Evolutionary conservation across 805 yeast species (phyloP).

Genomic region (Hyphopichia homilentoma): DNA sequence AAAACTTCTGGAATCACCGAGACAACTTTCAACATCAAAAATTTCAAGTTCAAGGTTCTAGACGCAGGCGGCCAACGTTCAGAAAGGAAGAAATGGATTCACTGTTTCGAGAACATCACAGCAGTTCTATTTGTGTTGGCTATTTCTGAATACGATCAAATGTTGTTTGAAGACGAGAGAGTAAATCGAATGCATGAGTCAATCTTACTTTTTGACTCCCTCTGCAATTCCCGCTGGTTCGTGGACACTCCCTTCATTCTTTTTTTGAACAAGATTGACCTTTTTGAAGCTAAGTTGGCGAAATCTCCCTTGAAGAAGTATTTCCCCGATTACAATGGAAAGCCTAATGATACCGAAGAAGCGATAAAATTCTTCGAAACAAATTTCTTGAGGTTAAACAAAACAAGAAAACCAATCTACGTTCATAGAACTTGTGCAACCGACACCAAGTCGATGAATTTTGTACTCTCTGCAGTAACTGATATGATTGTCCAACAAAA

Average conservation of each 20-base stretch:
- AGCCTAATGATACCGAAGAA: conserved; percentile 56
- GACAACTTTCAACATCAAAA: conserved; percentile 64
- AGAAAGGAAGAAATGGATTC: conserved; percentile 92
- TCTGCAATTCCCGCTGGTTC: conserved; percentile 86
- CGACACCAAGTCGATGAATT: conserved; percentile 82
- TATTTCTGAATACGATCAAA: conserved; percentile 88
- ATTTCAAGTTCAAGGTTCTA: conserved; percentile 66
- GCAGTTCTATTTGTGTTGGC: conserved; percentile 87
- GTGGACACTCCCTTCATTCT: conserved; percentile 80
- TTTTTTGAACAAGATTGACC: conserved; percentile 84
- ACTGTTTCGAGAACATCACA: conserved; percentile 86
- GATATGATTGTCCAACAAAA: conserved; percentile 86
- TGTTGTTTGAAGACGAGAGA: conserved; percentile 81
- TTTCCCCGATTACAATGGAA: conserved; percentile 76
- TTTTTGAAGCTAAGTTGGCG: conserved; percentile 67
- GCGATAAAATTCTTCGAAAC: conserved; percentile 71
- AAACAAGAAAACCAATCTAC: conserved; percentile 72
- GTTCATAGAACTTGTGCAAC: conserved; percentile 96
- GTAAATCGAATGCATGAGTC: conserved; percentile 93
- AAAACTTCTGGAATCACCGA: conserved; percentile 96
- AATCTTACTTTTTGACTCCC: conserved; percentile 73
- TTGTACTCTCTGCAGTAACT: conserved; percentile 88
- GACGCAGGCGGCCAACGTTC: conserved; percentile 98
- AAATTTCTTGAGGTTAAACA: conserved; percentile 60
- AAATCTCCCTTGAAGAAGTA: conserved; percentile 63